Evolutionary conservation across 176 grass and related monocot genomes (phyloP).

Genomic region (Carex myosuroides): DNA sequence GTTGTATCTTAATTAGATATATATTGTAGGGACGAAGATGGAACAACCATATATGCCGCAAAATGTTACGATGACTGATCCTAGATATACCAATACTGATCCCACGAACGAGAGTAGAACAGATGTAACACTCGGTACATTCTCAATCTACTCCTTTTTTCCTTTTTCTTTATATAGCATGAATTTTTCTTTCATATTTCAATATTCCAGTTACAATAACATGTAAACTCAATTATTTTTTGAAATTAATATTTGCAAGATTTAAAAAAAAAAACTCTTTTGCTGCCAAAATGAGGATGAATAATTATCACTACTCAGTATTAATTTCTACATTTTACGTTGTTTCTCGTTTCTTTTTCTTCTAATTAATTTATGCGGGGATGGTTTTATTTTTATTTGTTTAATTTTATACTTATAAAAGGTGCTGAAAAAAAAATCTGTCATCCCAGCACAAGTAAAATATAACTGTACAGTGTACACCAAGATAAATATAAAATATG

Average conservation of each 20-base stretch:
- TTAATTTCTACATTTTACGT: not conserved
- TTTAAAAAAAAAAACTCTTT: not conserved
- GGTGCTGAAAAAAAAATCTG: not conserved
- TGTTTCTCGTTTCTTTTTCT: not conserved
- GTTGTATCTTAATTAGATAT: not conserved
- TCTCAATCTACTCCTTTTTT: not conserved
- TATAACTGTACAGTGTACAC: not conserved
- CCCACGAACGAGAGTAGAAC: not conserved
- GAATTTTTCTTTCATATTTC: not conserved
- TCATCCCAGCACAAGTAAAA: not conserved
- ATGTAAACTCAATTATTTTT: not conserved
- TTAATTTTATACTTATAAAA: not conserved
- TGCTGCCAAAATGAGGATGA: not conserved
- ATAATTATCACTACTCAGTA: not conserved
- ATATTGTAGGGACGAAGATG: not conserved
- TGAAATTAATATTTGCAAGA: not conserved
- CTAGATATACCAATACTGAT: not conserved
- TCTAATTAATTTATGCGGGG: not conserved
- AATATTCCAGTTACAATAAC: not conserved
- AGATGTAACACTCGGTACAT: not conserved
- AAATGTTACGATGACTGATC: not conserved
- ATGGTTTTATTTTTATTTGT: not conserved
- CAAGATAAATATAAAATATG: not conserved
- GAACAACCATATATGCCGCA: not conserved
- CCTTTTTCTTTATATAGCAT: not conserved